phyloP scores from a whole-genome alignment of 176 grass and related monocot genomes.

The Aechmea fasciata region DNA sequence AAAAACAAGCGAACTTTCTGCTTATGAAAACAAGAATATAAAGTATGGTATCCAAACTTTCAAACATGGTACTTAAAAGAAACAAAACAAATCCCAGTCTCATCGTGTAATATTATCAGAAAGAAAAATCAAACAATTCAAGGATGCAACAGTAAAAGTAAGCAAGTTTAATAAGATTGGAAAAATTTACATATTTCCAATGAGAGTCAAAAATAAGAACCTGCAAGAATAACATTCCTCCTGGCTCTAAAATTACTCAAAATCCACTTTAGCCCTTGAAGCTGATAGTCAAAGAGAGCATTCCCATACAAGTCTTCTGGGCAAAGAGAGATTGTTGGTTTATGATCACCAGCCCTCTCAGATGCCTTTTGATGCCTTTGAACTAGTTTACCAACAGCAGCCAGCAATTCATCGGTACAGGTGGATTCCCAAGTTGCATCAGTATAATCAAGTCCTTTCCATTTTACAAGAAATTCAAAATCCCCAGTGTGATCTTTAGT shows the following conservation, averaged over 20 bases:
- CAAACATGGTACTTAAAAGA: neutral
- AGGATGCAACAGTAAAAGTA: conserved; percentile 23
- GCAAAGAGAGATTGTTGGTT: conserved; percentile 12
- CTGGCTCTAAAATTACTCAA: conserved; percentile 41
- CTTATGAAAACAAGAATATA: neutral
- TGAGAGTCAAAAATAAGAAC: neutral
- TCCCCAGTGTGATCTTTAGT: conserved; percentile 21
- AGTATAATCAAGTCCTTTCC: conserved; percentile 66
- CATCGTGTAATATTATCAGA: neutral
- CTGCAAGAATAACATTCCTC: conserved; percentile 55
- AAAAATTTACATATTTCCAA: neutral
- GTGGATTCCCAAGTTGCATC: conserved; percentile 51
- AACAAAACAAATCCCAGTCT: neutral
- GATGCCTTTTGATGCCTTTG: conserved; percentile 34
- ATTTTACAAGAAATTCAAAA: conserved; percentile 60
- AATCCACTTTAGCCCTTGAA: conserved; percentile 67
- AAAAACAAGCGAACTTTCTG: neutral
- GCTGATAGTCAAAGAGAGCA: conserved; percentile 52
- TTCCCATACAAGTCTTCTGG: conserved; percentile 22
- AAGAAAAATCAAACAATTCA: neutral
- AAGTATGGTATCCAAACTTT: neutral
- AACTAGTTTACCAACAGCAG: conserved; percentile 31
- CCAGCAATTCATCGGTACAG: conserved; percentile 29
- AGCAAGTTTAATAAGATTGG: too few species aligned
- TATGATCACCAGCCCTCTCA: conserved; percentile 13